These are phyloP conservation scores for Porpolomopsis calyptriformis DNA, from an alignment of 768 basidiomycete species.

Conservation along the genomic window DNA sequence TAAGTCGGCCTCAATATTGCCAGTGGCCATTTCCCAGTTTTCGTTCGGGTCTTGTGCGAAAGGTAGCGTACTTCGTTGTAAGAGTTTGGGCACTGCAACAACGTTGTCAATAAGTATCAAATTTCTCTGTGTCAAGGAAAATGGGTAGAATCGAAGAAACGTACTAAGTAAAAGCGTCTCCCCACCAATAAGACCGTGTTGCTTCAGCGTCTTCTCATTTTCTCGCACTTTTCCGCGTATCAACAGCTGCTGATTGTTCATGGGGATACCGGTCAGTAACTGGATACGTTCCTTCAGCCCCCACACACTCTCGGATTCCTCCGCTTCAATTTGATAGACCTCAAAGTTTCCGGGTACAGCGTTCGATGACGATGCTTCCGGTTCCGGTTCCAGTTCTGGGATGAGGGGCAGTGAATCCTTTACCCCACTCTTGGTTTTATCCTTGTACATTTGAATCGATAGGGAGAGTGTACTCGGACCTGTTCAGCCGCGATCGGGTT, in stretches of 20 bases:
- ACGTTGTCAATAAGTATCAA: no score
- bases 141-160: no score
- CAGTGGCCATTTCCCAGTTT: no score
- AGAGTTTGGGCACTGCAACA: no score
- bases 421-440: not conserved
- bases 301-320: not conserved
- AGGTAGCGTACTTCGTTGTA: no score
- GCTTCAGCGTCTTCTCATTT: not conserved
- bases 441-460: not conserved
- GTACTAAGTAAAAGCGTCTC: not conserved
- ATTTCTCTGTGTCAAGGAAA: no score
- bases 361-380: not conserved
- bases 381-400: no score
- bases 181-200: not conserved
- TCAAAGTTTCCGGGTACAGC: not conserved
- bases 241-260: not conserved
- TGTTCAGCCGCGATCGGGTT: not conserved
- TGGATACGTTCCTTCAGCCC: not conserved
- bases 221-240: conserved; percentile 1
- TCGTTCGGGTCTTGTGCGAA: no score
- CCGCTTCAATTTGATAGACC: not conserved
- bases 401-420: no score
- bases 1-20: no score
- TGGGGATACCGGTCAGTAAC: not conserved
- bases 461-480: not conserved